phyloP scores from a whole-genome alignment of 2,329 filamentous ascomycete genomes.

The Fusarium bactridioides region DNA sequence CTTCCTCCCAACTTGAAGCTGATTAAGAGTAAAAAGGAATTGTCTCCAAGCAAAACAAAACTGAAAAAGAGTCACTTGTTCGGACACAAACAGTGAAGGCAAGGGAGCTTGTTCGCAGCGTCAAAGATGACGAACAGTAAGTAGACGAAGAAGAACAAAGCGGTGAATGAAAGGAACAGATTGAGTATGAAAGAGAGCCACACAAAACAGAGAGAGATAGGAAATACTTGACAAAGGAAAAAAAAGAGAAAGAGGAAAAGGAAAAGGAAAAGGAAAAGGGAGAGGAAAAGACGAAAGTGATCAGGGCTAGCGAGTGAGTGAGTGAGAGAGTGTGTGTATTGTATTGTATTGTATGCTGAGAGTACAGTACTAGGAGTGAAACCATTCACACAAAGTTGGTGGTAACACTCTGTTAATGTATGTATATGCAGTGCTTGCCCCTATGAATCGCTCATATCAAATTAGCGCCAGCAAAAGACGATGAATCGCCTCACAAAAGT shows the following conservation, averaged over 20 bases:
- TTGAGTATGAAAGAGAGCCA: constrained; percentile 17
- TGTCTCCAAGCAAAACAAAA: constrained; percentile 6
- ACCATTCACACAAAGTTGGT: constrained; percentile 6
- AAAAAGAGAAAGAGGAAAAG: constrained; percentile 18
- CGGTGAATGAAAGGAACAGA: constrained; percentile 19
- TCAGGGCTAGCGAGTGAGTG: constrained; percentile 1
- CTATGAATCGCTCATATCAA: constrained; percentile 5
- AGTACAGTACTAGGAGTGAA: constrained; percentile 11
- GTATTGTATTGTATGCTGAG: constrained; percentile 6
- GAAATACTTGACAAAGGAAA: constrained; percentile 21
- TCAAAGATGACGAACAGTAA: constrained; percentile 14
- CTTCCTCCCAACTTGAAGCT: constrained; percentile 3
- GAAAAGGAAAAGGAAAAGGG: constrained; percentile 8
- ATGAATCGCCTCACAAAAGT: constrained; percentile 18
- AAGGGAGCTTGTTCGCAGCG: constrained; percentile 20
- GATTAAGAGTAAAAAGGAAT: constrained; percentile 23
- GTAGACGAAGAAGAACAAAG: constrained; percentile 15
- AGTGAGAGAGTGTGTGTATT: constrained; percentile 2
- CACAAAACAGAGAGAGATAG: constrained; percentile 25
- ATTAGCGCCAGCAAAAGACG: constrained; percentile 21
- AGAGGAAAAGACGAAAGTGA: not conserved
- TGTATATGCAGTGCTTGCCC: constrained; percentile 10
- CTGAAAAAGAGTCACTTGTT: constrained; percentile 23
- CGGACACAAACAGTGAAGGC: constrained; percentile 11
- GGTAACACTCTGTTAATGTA: constrained; percentile 26